These are phyloP conservation scores for Termitomyces sp. DNA, from an alignment of 768 basidiomycete genomes.

Conservation along the genomic window DNA sequence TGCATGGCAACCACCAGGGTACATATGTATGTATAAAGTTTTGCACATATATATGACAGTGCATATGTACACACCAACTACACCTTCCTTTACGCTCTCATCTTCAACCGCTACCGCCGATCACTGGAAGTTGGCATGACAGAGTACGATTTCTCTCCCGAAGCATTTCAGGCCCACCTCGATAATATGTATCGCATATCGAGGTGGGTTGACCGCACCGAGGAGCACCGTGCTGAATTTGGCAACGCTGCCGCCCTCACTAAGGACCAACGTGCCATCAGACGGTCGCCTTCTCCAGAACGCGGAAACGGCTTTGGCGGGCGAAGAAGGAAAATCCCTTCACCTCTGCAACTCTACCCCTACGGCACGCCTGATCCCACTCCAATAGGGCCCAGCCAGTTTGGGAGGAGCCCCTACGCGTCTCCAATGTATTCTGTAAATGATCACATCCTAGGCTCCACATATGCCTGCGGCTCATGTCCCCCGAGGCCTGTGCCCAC, in stretches of 20 bases:
- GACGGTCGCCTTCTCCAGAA: background rate
- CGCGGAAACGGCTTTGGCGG: slow-evolving; percentile 2
- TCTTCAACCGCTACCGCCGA: background rate
- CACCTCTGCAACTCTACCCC: slow-evolving; percentile 12
- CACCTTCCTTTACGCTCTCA: too few relatives aligned
- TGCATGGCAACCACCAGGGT: slow-evolving; percentile 7
- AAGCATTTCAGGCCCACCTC: slow-evolving; percentile 17
- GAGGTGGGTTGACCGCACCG: slow-evolving; percentile 18
- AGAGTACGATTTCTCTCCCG: slow-evolving; percentile 23
- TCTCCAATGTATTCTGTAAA: slow-evolving; percentile 7
- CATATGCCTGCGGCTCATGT: slow-evolving; percentile 11
- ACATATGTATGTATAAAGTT: too few relatives aligned
- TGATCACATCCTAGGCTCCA: slow-evolving; percentile 2
- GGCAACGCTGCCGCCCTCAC: slow-evolving; percentile 17
- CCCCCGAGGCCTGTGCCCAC: slow-evolving; percentile 16
- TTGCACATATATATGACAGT: too few relatives aligned
- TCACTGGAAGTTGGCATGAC: slow-evolving; percentile 15
- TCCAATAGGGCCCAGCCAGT: background rate
- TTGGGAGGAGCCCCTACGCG: slow-evolving; percentile 7
- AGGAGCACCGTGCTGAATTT: slow-evolving; percentile 15
- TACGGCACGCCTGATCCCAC: slow-evolving; percentile 5
- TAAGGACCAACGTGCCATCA: background rate
- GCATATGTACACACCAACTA: too few relatives aligned
- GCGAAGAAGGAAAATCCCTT: slow-evolving; percentile 9
- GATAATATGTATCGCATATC: slow-evolving; percentile 18